Percentiles rank a stretch among this genome's conserved stretches.
Evolutionary conservation across 176 grass and related monocot species (phyloP).

Genomic region (Pontederia paniculata): DNA sequence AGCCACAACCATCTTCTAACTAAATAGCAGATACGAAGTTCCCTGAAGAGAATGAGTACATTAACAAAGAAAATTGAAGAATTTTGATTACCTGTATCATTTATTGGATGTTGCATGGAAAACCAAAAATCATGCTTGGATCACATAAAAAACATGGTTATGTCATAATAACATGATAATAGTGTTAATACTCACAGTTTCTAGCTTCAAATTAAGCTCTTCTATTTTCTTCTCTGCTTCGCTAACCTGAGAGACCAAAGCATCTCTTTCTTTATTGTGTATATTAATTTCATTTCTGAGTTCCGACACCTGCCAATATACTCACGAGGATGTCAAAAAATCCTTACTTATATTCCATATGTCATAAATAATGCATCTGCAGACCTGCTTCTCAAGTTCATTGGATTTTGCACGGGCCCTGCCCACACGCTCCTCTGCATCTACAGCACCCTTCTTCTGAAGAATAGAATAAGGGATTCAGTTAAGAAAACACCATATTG

Average conservation of each 20-base stretch:
- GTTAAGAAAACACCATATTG: not conserved
- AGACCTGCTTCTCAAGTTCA: conserved; percentile 65
- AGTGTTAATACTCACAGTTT: conserved; percentile 41
- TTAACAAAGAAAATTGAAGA: no score
- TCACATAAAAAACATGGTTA: not conserved
- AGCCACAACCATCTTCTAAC: no score
- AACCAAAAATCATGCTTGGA: no score
- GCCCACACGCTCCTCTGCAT: conserved; percentile 41
- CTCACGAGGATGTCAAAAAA: conserved; percentile 11
- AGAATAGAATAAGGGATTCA: not conserved
- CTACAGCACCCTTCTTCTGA: conserved; percentile 20
- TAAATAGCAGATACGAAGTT: no score
- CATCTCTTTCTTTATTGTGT: conserved; percentile 35
- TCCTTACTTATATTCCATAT: conserved; percentile 6
- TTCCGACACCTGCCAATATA: conserved; percentile 35
- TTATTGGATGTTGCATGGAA: no score
- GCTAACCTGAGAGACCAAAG: conserved; percentile 34
- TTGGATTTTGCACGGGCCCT: conserved; percentile 27
- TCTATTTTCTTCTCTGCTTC: conserved; percentile 50
- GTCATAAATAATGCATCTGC: not conserved
- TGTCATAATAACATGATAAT: not conserved
- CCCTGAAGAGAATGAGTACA: no score
- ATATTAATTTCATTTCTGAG: conserved; percentile 46
- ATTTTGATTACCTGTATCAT: no score
- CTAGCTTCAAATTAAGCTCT: conserved; percentile 50